Conservation (phyloP, 2,329 filamentous ascomycete genomes). For the Fusarium pseudocircinatum region DNA sequence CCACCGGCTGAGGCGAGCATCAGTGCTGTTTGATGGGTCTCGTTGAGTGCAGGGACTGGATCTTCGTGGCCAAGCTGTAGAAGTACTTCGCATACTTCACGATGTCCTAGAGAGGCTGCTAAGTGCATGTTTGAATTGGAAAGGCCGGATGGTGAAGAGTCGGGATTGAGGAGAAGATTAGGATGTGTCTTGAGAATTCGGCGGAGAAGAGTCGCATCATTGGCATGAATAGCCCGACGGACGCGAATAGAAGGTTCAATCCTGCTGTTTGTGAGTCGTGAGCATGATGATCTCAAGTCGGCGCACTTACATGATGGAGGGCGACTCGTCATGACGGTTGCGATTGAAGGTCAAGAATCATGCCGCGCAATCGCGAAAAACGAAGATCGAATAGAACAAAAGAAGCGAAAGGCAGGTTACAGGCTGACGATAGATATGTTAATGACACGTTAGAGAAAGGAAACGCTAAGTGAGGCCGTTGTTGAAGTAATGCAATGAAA, state of each 20-base stretch:
- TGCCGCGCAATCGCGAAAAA: conserved; percentile 26
- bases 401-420: background rate
- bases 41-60: conserved; percentile 79
- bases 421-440: background rate
- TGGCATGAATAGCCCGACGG: conserved; percentile 81
- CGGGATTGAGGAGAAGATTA: conserved; percentile 78
- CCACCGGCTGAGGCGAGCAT: conserved; percentile 78
- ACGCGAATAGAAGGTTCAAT: conserved; percentile 81
- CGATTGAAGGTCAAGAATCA: conserved; percentile 29
- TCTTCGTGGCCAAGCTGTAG: conserved; percentile 79
- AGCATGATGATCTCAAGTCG: background rate
- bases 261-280: conserved; percentile 54
- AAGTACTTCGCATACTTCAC: conserved; percentile 74
- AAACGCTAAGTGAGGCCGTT: background rate
- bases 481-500: conserved; percentile 1
- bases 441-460: background rate
- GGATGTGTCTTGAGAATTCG: conserved; percentile 82
- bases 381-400: background rate
- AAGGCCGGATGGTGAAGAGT: conserved; percentile 71
- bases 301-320: conserved; percentile 37
- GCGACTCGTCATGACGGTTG: conserved; percentile 40
- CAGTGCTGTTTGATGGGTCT: conserved; percentile 80
- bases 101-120: conserved; percentile 76
- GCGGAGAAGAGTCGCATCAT: conserved; percentile 75
- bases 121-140: conserved; percentile 88